These are phyloP conservation scores for Candida ipomoeae DNA, from an alignment of 805 yeast genomes.

Conservation along the genomic window DNA sequence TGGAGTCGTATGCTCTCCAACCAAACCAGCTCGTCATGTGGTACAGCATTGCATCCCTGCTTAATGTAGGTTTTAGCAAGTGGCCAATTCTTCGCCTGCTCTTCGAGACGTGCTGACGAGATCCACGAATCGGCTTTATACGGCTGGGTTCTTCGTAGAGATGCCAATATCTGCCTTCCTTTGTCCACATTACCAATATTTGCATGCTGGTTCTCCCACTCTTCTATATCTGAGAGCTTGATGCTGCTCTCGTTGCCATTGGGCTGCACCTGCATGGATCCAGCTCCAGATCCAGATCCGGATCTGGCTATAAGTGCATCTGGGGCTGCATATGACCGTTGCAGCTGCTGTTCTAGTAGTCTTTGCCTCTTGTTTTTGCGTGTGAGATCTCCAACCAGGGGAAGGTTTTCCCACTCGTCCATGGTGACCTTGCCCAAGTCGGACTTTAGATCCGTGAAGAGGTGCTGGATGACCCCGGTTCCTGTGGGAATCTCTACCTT, in stretches of 20 bases:
- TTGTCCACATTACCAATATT: conserved; percentile 26
- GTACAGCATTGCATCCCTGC: conserved; percentile 73
- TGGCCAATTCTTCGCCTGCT: conserved; percentile 49
- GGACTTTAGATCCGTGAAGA: conserved; percentile 67
- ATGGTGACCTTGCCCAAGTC: conserved; percentile 53
- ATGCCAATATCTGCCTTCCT: conserved; percentile 57
- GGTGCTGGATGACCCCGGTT: conserved; percentile 29
- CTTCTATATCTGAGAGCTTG: conserved; percentile 13
- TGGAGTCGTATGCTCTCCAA: conserved; percentile 69
- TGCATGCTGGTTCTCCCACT: conserved; percentile 11
- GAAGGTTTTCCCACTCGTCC: conserved; percentile 77
- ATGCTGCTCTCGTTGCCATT: neutral
- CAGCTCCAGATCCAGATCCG: conserved; percentile 13
- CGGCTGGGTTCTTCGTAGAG: conserved; percentile 71
- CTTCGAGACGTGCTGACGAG: conserved; percentile 78
- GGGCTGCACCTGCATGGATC: neutral
- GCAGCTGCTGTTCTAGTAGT: conserved; percentile 54
- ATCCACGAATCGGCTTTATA: conserved; percentile 77
- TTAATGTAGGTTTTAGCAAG: conserved; percentile 58
- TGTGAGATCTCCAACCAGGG: conserved; percentile 88
- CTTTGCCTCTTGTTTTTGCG: conserved; percentile 70
- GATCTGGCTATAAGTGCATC: conserved; percentile 53
- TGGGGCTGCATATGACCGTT: conserved; percentile 78
- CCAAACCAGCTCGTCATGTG: conserved; percentile 74
- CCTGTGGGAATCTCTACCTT: conserved; percentile 14